These are phyloP conservation scores for Malassezia globosa DNA, from an alignment of 1,284 basidiomycete species.

Conservation along the genomic window DNA sequence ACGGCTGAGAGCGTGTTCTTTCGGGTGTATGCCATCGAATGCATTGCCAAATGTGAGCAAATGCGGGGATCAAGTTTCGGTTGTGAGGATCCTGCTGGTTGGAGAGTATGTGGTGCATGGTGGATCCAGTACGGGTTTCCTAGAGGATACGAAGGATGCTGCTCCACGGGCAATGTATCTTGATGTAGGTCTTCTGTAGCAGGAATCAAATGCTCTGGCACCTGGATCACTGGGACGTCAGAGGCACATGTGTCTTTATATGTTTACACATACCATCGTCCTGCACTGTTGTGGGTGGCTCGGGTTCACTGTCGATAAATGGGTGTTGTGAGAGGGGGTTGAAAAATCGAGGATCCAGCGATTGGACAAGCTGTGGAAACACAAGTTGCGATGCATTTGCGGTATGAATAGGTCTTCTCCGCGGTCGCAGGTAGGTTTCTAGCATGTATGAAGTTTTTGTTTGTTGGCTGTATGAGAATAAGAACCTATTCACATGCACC, in stretches of 20 bases:
- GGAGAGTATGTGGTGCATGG: constrained; percentile 15
- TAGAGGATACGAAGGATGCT: constrained; percentile 36
- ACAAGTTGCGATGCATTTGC: constrained; percentile 4
- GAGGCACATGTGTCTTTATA: background rate
- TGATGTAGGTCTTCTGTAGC: constrained; percentile 28
- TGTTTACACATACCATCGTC: constrained; percentile 1
- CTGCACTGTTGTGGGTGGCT: constrained; percentile 6
- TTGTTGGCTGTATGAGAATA: background rate
- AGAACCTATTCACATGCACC: too few relatives aligned
- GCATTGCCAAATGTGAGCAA: constrained; percentile 9
- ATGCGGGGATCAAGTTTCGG: constrained; percentile 16
- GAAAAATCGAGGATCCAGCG: constrained; percentile 12
- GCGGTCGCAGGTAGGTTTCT: background rate
- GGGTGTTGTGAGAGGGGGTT: constrained; percentile 17
- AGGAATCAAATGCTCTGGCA: constrained; percentile 31
- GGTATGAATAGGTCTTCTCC: background rate
- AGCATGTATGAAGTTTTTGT: too few relatives aligned
- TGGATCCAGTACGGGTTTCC: constrained; percentile 23
- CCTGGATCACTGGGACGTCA: constrained; percentile 3
- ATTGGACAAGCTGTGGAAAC: constrained; percentile 15
- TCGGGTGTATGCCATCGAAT: background rate
- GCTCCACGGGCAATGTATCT: constrained; percentile 35
- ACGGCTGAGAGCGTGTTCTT: constrained; percentile 12
- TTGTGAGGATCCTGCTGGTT: constrained; percentile 15
- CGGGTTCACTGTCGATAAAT: background rate